A percentile compares a stretch with the other conserved stretches of the same genome.
phyloP scores from a whole-genome alignment of 2,329 filamentous ascomycete species.

The Pseudonectria buxi region DNA sequence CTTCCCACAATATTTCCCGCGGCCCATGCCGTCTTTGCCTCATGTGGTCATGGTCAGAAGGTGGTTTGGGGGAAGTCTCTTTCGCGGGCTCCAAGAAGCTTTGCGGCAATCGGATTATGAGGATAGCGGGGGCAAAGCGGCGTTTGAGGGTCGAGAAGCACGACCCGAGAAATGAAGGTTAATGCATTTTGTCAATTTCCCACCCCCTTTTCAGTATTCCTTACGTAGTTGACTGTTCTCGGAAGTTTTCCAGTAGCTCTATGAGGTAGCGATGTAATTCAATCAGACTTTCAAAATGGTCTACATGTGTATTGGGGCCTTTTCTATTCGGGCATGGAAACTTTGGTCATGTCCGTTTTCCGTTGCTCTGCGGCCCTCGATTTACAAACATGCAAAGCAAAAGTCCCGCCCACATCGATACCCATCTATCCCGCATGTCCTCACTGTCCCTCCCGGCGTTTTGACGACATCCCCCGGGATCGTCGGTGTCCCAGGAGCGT shows the following conservation, averaged over 20 bases:
- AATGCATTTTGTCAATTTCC: too few species aligned
- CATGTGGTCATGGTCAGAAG: too few species aligned
- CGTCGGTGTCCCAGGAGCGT: conserved; percentile 6
- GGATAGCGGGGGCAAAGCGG: too few species aligned
- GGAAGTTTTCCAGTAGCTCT: conserved; percentile 16
- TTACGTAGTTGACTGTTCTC: background rate
- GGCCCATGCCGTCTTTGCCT: too few species aligned
- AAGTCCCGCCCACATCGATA: conserved; percentile 52
- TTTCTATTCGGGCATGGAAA: background rate
- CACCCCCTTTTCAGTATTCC: too few species aligned
- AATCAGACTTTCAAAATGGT: conserved; percentile 6
- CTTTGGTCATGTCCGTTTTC: background rate
- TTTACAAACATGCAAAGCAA: conserved; percentile 50
- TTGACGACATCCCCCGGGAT: conserved; percentile 23
- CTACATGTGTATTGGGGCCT: background rate
- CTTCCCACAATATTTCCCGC: background rate
- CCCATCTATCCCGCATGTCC: conserved; percentile 48
- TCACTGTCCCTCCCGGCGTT: conserved; percentile 44
- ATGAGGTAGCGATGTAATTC: conserved; percentile 20
- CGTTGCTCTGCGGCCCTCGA: background rate
- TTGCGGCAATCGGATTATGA: too few species aligned
- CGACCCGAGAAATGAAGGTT: too few species aligned
- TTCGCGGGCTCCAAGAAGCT: too few species aligned
- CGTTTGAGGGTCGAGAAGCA: too few species aligned
- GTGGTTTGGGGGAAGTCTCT: too few species aligned